These are phyloP conservation scores for Naganishia albida DNA, from an alignment of 1,284 basidiomycete species.

Conservation along the genomic window DNA sequence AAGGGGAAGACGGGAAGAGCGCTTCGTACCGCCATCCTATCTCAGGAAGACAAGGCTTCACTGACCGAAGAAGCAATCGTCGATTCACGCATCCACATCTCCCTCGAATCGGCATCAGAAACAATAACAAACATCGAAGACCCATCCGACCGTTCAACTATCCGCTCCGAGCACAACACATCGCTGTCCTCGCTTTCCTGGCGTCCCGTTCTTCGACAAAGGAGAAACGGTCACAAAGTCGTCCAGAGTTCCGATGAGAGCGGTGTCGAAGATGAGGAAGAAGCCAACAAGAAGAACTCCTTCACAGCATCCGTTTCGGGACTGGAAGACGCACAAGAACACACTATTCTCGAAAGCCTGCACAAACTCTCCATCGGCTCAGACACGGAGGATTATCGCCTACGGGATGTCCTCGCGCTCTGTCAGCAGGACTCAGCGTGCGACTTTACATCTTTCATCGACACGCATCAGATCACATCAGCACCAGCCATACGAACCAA, in stretches of 20 bases:
- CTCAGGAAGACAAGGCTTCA: background rate
- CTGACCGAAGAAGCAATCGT: background rate
- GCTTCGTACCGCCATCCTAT: background rate
- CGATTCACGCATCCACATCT: background rate
- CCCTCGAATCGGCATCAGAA: background rate
- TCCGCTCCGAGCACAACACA: background rate
- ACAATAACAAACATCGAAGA: background rate
- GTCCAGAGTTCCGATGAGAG: conserved; percentile 7
- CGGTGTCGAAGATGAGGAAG: background rate
- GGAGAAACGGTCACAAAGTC: conserved; percentile 16
- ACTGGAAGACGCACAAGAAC: background rate
- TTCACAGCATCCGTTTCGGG: background rate
- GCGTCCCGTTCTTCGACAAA: conserved; percentile 1
- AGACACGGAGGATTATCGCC: background rate
- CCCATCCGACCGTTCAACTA: background rate
- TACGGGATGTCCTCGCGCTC: background rate
- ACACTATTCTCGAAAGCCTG: background rate
- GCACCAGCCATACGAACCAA: background rate
- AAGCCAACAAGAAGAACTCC: background rate
- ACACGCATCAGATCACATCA: background rate
- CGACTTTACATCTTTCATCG: conserved; percentile 20
- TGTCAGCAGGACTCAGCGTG: conserved; percentile 10
- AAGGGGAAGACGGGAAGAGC: background rate
- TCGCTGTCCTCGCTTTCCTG: background rate
- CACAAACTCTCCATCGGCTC: conserved; percentile 5